A percentile compares a stretch with the other conserved stretches of the same genome.
Evolutionary conservation across 176 grass and related monocot genomes (phyloP).

Genomic region (Triticum aestivum): IWGSC_CS_RefSeq_v2.1 NC_057800.1:529803781-529804280

Average conservation of each 20-base stretch:
- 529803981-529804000: not conserved
- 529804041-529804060: constrained; percentile 4
- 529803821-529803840: no score
- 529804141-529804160: constrained; percentile 41
- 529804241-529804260: constrained; percentile 35
- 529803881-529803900: no score
- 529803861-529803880: no score
- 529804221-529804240: constrained; percentile 19
- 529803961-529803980: no score
- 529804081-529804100: constrained; percentile 16
- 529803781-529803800: no score
- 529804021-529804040: not conserved
- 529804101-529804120: constrained; percentile 34
- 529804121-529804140: constrained; percentile 50
- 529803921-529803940: no score
- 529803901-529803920: no score
- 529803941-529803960: no score
- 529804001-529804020: not conserved
- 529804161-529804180: constrained; percentile 19
- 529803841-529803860: no score
- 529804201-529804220: constrained; percentile 38
- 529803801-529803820: no score
- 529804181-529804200: constrained; percentile 30
- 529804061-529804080: not conserved
- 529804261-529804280: constrained; percentile 54